Base-by-base conservation (phyloP, 116 monocot species). In the Phalaenopsis hybrid region DNA sequence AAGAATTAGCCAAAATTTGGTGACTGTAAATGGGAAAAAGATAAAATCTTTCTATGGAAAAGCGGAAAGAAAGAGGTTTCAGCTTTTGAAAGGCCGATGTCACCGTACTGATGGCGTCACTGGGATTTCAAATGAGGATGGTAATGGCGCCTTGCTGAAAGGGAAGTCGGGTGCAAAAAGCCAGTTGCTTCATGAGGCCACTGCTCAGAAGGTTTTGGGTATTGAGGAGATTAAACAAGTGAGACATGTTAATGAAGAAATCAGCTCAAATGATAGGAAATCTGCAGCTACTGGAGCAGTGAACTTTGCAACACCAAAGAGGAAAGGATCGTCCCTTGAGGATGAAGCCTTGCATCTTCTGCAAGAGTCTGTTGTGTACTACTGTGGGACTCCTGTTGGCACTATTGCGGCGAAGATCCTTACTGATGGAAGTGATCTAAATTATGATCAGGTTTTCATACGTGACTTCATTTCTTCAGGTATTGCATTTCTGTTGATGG, bases 391-490 rank as follows among this genome's bases (percentile, higher is more conserved):
- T 86, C 98, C 98, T n/a, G 88, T 94, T 79, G 98, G 98, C 49
- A 98, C 98, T 6, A 98, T 98, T 82, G 98, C 98, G 78, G 98
- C 98, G 4, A 95, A 92, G 81, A 95, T 95, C 83, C 95, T 93
- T 20, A 85, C 88, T 37, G 98, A 98, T 90, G 80, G 89, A 21
- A 90, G 81, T 89, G 81, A 81, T 44, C 55, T 93, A 34, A 98
- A 98, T 85, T 98, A 98, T 79, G 98, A 98, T 89, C 98, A 98
- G 34, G 98, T 98, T 37, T 98, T 98, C 81, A 98, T 98, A 70
- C 89, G 98, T 77, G 98, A 98, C 77, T 98, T 98, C 81, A 92
- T 98, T 84, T 94, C 98, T 74, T 98, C 98, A 18, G 98, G 98
- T 11, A 91, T 98, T 80, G 95, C 98, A 34, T 98, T 98, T 79